phyloP scores from a whole-genome alignment of 768 basidiomycete species.

The Mycena chlorophos region DNA sequence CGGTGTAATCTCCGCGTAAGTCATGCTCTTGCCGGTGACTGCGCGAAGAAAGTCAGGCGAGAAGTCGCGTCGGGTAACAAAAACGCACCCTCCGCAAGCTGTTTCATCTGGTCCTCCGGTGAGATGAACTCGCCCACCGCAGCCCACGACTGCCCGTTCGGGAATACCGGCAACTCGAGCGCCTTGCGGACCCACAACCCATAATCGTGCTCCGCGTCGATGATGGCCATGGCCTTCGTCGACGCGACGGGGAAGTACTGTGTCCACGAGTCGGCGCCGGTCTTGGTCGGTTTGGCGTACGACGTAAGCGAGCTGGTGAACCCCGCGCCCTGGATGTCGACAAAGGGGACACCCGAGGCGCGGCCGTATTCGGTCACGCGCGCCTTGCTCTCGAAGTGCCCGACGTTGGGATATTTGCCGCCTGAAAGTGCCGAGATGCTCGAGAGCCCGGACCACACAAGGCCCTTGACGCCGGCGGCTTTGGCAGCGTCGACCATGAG shows the following conservation, averaged over 20 bases:
- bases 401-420: background rate
- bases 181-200: background rate
- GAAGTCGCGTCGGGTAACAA: background rate
- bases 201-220: background rate
- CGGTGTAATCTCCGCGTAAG: background rate
- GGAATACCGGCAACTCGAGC: background rate
- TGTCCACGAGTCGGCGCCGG: background rate
- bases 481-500: constrained; percentile 3
- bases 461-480: background rate
- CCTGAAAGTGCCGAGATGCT: background rate
- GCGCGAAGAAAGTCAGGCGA: background rate
- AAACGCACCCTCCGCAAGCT: background rate
- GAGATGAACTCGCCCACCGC: background rate
- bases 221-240: background rate
- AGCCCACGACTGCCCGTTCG: background rate
- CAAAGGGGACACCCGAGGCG: background rate
- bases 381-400: background rate
- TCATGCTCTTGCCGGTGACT: background rate
- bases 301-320: no score
- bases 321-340: constrained; percentile 1
- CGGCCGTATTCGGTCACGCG: background rate
- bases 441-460: background rate
- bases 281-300: background rate
- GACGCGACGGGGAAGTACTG: background rate
- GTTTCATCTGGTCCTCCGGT: background rate